These are phyloP conservation scores for Cydonia oblonga DNA, from an alignment of 331 rosid species.

Conservation along the genomic window DNA sequence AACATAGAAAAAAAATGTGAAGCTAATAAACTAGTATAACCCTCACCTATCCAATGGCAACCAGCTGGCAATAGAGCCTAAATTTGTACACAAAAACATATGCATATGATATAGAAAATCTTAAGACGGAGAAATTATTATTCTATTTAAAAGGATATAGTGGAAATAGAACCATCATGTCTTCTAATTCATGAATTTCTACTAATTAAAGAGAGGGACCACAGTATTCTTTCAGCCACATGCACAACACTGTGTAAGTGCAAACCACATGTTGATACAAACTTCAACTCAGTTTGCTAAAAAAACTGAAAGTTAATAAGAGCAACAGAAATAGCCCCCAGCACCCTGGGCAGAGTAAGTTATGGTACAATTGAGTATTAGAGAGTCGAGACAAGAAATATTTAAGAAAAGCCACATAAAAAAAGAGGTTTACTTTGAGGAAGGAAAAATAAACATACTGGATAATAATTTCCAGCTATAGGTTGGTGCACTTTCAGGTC, in stretches of 20 bases:
- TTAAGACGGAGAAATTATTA: background rate
- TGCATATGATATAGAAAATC: background rate
- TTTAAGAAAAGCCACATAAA: background rate
- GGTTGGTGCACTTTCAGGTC: conserved; percentile 51
- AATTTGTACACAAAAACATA: background rate
- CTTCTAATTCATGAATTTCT: background rate
- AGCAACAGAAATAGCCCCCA: background rate
- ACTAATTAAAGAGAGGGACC: background rate
- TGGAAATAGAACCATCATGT: background rate
- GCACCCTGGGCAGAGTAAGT: background rate
- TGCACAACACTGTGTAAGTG: background rate
- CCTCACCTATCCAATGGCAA: background rate
- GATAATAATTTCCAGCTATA: conserved; percentile 52
- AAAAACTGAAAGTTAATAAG: background rate
- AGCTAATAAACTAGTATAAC: background rate
- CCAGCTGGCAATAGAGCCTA: background rate
- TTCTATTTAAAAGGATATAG: background rate
- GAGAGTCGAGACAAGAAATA: too few relatives aligned
- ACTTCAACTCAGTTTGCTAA: background rate
- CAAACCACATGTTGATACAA: background rate
- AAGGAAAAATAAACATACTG: conserved; percentile 22
- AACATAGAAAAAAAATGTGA: background rate
- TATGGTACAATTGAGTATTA: background rate
- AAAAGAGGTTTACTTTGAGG: background rate
- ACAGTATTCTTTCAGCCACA: background rate